Base-by-base conservation (phyloP, 495 filamentous ascomycete genomes). In the Penicillium waksmanii region DNA sequence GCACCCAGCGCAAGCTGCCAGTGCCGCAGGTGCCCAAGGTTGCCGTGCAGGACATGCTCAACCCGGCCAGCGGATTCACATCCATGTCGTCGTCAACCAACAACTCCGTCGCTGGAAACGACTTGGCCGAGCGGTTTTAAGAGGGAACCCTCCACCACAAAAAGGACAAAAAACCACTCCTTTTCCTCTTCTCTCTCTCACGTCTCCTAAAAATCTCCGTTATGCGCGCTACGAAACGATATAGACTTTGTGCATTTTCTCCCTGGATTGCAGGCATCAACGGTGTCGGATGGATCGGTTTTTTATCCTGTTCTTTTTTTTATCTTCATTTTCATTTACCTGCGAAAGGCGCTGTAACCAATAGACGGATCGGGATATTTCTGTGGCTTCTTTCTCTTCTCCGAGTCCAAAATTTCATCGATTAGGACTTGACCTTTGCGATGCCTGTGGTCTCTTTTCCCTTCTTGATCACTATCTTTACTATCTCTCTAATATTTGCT, bases 1-100 rank as follows among this genome's bases (percentile, higher is more conserved):
- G 92, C 19, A 85, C 87, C n/a, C 89, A 93, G 68, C 79, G 95
- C 62, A 98, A 97, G 75, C 80, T 98, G n/a, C 95, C 95, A 0
- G 88, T 96, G n/a, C 92, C 91, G 6, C 86, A 89, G 72, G 83
- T 93, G 2, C 92, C 92, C 53, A 96, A 93, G 68, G 89, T 97
- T 17, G 88, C 90, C 1, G 91, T 96, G 5, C 92, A 96, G 61
- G 93, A 96, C 64, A 80, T 97, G 62, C 74, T 97, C 56, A 89
- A 86, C 58, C 80, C 84, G 1, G 74, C 78, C 44, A 84, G 80
- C 53, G 88, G 87, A 2, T 92, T 87, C 68, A 71, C 75, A 3
- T 84, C 82, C 35, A 78, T 83, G 42, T 77, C 70, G 33, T 84
- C 83, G 12, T 85, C 82, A 17, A 74, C 74, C 19, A 77, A 72